These are phyloP conservation scores for Phytophthora cactorum DNA, from an alignment of 352 stramenopile genomes.

Conservation along the genomic window DNA sequence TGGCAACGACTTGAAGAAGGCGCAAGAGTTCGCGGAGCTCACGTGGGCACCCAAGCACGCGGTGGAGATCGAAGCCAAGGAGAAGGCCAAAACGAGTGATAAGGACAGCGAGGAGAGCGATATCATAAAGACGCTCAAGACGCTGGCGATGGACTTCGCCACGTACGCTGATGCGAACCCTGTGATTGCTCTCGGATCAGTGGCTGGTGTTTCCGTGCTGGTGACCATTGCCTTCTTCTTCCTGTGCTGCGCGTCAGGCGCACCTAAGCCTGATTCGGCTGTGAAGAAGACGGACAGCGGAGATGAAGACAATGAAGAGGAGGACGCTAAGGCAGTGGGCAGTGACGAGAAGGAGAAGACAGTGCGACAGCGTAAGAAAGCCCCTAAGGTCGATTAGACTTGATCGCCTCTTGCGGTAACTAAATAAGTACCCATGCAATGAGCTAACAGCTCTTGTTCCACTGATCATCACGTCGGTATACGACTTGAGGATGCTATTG, in stretches of 20 bases:
- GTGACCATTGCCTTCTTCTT: conserved; percentile 59
- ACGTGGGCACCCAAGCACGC: conserved; percentile 84
- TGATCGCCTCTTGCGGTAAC: conserved; percentile 3
- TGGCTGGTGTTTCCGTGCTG: conserved; percentile 50
- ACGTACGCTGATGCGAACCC: conserved; percentile 70
- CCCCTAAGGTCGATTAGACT: conserved; percentile 61
- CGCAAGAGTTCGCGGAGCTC: conserved; percentile 75
- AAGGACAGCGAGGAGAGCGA: conserved; percentile 56
- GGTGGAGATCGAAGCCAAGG: conserved; percentile 58
- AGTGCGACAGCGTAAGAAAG: conserved; percentile 82
- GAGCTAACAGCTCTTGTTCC: too few relatives aligned
- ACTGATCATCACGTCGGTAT: too few relatives aligned
- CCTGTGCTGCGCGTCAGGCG: conserved; percentile 57
- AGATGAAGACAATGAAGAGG: conserved; percentile 42
- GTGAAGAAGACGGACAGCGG: conserved; percentile 45
- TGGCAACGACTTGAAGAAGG: conserved; percentile 82
- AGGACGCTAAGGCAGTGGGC: conserved; percentile 45
- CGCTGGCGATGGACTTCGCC: conserved; percentile 45
- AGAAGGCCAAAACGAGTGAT: conserved; percentile 47
- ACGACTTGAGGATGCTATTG: too few relatives aligned
- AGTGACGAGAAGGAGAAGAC: conserved; percentile 56
- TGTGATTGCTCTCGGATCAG: conserved; percentile 50
- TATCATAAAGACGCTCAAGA: conserved; percentile 52
- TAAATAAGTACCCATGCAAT: not conserved
- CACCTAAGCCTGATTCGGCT: conserved; percentile 19